Conservation (phyloP, 805 yeast species). For the Ogataea degrootiae region DNA sequence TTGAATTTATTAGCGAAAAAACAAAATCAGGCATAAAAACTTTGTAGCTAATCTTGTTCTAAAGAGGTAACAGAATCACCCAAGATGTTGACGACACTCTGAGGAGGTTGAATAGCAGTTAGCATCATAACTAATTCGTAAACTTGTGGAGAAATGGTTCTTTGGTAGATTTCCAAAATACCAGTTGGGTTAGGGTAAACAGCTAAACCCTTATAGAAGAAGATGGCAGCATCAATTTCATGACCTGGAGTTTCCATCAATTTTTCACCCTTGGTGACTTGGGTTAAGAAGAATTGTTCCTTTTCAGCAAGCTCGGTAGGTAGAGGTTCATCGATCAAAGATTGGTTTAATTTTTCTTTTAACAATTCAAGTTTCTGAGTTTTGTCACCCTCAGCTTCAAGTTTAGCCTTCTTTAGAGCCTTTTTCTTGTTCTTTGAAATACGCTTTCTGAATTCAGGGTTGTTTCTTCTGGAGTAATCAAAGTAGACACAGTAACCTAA, state of each 20-base stretch:
- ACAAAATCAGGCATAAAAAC: neutral
- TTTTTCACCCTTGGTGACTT: slow-evolving; percentile 83
- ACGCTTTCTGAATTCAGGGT: slow-evolving; percentile 73
- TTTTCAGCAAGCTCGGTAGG: slow-evolving; percentile 65
- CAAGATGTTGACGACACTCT: slow-evolving; percentile 64
- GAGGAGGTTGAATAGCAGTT: slow-evolving; percentile 89
- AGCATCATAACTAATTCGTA: slow-evolving; percentile 81
- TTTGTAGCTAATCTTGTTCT: slow-evolving; percentile 14
- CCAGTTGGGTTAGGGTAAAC: slow-evolving; percentile 95
- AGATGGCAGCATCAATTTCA: slow-evolving; percentile 79
- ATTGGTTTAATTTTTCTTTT: slow-evolving; percentile 55
- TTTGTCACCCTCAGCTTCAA: slow-evolving; percentile 51
- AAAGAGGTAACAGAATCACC: slow-evolving; percentile 34
- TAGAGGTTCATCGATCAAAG: slow-evolving; percentile 67
- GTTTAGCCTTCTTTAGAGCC: slow-evolving; percentile 54
- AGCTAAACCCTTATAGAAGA: slow-evolving; percentile 88
- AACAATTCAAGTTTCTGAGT: slow-evolving; percentile 57
- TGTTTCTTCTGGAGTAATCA: slow-evolving; percentile 85
- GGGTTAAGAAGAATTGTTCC: slow-evolving; percentile 76
- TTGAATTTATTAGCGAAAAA: too few species aligned
- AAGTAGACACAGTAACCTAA: slow-evolving; percentile 82
- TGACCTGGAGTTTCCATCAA: slow-evolving; percentile 60
- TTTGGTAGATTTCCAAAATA: slow-evolving; percentile 83
- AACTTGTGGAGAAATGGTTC: slow-evolving; percentile 75
- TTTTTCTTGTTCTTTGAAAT: slow-evolving; percentile 60